Evolutionary conservation across 352 stramenopile genomes (phyloP), one percentile per base, ranked within the genome.

Genomic region (Aphanomyces astaci): DNA sequence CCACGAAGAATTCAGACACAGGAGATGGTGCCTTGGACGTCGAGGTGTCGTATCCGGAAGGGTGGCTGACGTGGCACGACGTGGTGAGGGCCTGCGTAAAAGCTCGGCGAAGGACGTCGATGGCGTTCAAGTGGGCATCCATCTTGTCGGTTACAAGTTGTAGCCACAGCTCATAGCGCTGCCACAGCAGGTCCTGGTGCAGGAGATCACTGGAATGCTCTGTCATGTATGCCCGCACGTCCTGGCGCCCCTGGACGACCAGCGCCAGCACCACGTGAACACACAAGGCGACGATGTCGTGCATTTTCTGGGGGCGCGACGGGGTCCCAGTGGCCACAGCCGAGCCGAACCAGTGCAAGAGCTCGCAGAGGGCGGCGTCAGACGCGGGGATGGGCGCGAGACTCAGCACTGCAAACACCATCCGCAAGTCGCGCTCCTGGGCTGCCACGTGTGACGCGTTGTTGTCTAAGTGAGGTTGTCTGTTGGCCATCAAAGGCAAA

Each of bases 1-100:
- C 62, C 5, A 68, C 62, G 27, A 60, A 57, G 25, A 51, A 68
- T 15, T 45, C 19, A 49, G 46, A 60, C 3, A 31, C 33, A 25
- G 51, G 51, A 7, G 51, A n/a, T n/a, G n/a, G n/a, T n/a, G n/a
- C n/a, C n/a, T n/a, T n/a, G n/a, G n/a, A 59, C 19, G 11, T 36
- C 30, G 24, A 40, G 22, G 19, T 24, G 9, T 22, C 17, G 25
- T 55, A 10, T 55, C 28, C 19, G n/a, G n/a, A n/a, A n/a, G n/a
- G n/a, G n/a, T n/a, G n/a, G n/a, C n/a, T n/a, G n/a, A n/a, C 19
- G 48, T 55, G 22, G 25, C 2, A 24, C 17, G 9, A 22, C 9
- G 39, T 46, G 9, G 9, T 46, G 39, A 17, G 39, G 39, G 9
- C 39, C 9, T 46, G 9, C 9, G 39, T 17, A 46, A 46, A 17